phyloP scores from a whole-genome alignment of 805 yeast species.

The Wickerhamiella sorbophila region DNA sequence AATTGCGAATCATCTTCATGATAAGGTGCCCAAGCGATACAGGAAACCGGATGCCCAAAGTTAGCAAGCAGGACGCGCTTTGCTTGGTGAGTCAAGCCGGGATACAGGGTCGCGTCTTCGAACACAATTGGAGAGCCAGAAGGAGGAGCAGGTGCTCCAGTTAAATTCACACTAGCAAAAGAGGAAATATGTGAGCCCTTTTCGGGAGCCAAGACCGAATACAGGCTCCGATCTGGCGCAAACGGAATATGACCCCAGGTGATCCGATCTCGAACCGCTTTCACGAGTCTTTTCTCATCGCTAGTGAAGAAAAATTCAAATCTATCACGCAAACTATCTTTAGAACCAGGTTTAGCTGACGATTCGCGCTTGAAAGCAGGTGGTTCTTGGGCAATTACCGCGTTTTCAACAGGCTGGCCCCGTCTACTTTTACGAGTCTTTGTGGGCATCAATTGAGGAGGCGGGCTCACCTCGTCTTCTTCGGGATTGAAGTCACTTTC shows the following conservation, averaged over 20 bases:
- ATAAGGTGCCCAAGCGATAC: slow-evolving; percentile 36
- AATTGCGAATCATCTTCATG: slow-evolving; percentile 24
- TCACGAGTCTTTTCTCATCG: slow-evolving; percentile 31
- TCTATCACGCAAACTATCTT: slow-evolving; percentile 31
- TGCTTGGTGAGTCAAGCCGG: slow-evolving; percentile 4
- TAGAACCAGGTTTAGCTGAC: slow-evolving; percentile 17
- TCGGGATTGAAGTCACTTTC: neutral
- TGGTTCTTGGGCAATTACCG: neutral
- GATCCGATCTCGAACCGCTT: slow-evolving; percentile 32
- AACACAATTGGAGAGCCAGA: neutral
- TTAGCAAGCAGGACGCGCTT: slow-evolving; percentile 32
- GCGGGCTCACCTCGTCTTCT: neutral
- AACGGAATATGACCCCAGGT: slow-evolving; percentile 39
- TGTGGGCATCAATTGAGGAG: neutral
- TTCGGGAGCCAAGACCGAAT: neutral
- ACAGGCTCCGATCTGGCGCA: slow-evolving; percentile 24
- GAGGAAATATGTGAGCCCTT: neutral
- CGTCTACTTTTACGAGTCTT: neutral
- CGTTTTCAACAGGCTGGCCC: neutral
- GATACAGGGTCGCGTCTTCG: neutral
- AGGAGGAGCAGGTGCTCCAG: neutral
- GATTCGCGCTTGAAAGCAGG: neutral
- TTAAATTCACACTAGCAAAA: neutral
- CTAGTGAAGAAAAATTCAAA: slow-evolving; percentile 36
- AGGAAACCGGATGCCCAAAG: slow-evolving; percentile 39